Base-by-base conservation (phyloP, 2,329 filamentous ascomycete species). In the Claviceps maximensis region DNA sequence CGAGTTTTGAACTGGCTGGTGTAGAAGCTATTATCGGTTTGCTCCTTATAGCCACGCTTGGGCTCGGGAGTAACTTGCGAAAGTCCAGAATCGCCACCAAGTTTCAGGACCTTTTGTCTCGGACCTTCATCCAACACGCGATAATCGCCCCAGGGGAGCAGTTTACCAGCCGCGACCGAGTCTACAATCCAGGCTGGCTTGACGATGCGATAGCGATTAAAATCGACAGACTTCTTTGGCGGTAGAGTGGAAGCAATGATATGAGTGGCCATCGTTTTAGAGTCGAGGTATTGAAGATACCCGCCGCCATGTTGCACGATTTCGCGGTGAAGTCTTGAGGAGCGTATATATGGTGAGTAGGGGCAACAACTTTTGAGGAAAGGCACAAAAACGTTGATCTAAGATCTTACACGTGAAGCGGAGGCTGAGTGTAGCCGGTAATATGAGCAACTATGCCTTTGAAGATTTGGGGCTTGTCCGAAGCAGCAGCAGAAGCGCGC, bases 141-240 rank as follows among this genome's bases (percentile, higher is more conserved):
- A 63, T 93, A 98, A 13, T 82, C 75, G 55, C 86, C 77, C 93
- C 94, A 98, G 0, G 91, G 85, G 29, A 97, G 73, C 46, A 96
- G 69, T 61, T 80, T 86, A 6, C 89, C 89, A 7, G 87, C 87
- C 54, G 80, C 75, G 47, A 97, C 80, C 56, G 90, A 96, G 60
- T 98, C 91, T 15, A 89, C 84, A 3, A 98, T 80, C 93, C 93
- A 98, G 21, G 88, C 83, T 1, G 93, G 93, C 67, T 93, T 95
- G 50, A 96, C 93, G 40, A 98, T 87, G 47, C 91, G 82, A 67
- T 97, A 96, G 58, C 80, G 82, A 52, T 76, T 79, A 63, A 95
- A 96, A 58, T 98, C 93, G 52, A 91, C 80, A 29, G 82, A 82
- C 68, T 98, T 98, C 71, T 96, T 97, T 0, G 89, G 90, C 0